phyloP scores from a whole-genome alignment of 148 eudicot genomes.

The Arctostaphylos glauca region DNA sequence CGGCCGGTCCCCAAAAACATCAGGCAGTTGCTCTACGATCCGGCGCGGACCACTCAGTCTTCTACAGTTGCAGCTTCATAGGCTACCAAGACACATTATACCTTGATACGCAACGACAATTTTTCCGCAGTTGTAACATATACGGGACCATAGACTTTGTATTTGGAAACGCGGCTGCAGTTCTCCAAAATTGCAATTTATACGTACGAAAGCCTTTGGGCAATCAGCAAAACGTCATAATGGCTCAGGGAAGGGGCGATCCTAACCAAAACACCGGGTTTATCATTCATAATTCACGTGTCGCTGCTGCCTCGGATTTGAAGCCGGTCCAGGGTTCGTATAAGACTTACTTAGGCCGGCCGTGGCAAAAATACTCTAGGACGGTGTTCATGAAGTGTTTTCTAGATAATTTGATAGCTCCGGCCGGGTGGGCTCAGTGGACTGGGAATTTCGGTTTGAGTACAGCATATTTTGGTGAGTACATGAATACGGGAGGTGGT shows the following conservation, averaged over 20 bases:
- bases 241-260: constrained; percentile 26
- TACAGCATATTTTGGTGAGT: constrained; percentile 51
- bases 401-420: constrained; percentile 34
- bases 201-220: constrained; percentile 24
- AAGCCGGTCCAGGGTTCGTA: constrained; percentile 13
- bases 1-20: constrained; percentile 28
- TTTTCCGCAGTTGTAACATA: constrained; percentile 23
- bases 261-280: constrained; percentile 24
- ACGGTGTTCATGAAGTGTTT: constrained; percentile 41
- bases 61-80: constrained; percentile 32
- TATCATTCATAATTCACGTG: constrained; percentile 22
- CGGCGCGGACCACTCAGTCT: constrained; percentile 28
- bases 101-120: constrained; percentile 22
- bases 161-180: constrained; percentile 12
- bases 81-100: constrained; percentile 36
- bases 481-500: constrained; percentile 54
- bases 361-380: constrained; percentile 49
- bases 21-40: constrained; percentile 31
- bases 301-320: constrained; percentile 20
- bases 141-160: constrained; percentile 28
- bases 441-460: constrained; percentile 38
- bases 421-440: constrained; percentile 55
- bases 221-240: constrained; percentile 20
- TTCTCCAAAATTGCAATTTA: constrained; percentile 22
- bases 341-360: constrained; percentile 50